Evolutionary conservation across 1,139 yeast species (phyloP).

Genomic region (Suhomyces bokatorum): DNA sequence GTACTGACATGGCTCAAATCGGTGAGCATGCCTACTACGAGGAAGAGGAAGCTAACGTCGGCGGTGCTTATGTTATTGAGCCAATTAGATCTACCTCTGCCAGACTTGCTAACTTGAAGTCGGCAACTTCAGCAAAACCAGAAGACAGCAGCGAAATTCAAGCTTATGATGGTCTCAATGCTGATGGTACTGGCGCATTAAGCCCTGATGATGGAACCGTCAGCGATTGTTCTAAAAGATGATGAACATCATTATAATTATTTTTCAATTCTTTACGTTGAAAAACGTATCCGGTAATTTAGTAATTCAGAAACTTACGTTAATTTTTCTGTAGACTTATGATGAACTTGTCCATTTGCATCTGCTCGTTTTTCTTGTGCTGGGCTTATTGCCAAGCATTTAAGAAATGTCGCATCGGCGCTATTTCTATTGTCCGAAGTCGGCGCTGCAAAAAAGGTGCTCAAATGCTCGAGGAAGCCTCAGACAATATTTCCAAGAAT

Average conservation of each 20-base stretch:
- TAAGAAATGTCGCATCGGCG: too few relatives aligned
- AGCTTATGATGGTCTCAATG: slow-evolving; percentile 18
- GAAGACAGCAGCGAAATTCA: slow-evolving; percentile 13
- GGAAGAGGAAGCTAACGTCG: slow-evolving; percentile 17
- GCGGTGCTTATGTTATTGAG: slow-evolving; percentile 62
- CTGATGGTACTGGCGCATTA: slow-evolving; percentile 21
- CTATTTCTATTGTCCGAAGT: too few relatives aligned
- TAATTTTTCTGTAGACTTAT: neutral
- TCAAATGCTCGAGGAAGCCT: too few relatives aligned
- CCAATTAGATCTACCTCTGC: slow-evolving; percentile 65
- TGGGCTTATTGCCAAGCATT: too few relatives aligned
- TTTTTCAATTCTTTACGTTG: neutral
- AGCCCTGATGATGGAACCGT: slow-evolving; percentile 24
- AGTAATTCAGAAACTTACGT: neutral
- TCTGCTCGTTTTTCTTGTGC: too few relatives aligned
- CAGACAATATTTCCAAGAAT: too few relatives aligned
- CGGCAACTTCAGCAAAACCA: slow-evolving; percentile 21
- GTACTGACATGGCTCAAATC: slow-evolving; percentile 85
- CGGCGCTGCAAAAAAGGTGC: too few relatives aligned
- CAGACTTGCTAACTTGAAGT: slow-evolving; percentile 38
- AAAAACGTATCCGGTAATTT: neutral
- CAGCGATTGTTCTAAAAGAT: slow-evolving; percentile 22
- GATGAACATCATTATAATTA: neutral
- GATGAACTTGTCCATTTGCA: too few relatives aligned
- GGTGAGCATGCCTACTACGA: slow-evolving; percentile 81